Base-by-base conservation (phyloP, 495 filamentous ascomycete species). In the Aspergillus mulundensis region DNA sequence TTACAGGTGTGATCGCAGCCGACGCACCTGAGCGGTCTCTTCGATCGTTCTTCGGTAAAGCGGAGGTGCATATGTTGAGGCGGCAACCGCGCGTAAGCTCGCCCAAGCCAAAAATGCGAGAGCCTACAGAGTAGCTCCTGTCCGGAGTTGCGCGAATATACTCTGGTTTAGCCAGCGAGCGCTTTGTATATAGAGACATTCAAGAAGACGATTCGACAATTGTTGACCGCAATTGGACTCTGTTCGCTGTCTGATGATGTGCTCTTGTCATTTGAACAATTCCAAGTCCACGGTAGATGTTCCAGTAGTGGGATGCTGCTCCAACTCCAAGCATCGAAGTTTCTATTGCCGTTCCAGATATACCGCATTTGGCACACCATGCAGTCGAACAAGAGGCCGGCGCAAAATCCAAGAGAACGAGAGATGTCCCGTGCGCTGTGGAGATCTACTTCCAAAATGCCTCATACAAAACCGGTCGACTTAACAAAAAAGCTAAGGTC, bases 361-460 rank as follows among this genome's bases (percentile, higher is more conserved):
- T 64, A 61, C 62, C 30, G 40, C n/a, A 57, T 64, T 61, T 46
- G 58, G 62, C 36, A 21, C 8, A 52, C 43, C 50, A 23, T 64
- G 62, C 62, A 49, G 45, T 42, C 21, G 18, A 16, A 50, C 46
- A 42, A 40, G 38, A 18, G 59, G 34, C 52, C 46, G 56, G 56
- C 24, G 53, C 49, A 44, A 59, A n/a, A 56, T 40, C 55, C 47
- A 53, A 56, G 50, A 53, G 39, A 25, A 30, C n/a, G 28, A 50
- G 46, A 25, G 24, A 28, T 45, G 59, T 61, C 59, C 59, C 51
- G 57, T 60, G 57, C 57, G 42, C 44, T 53, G 52, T 60, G 52
- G 54, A 40, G 54, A 43, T 43, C 19, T 19, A n/a, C 30, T 14
- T 19, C 49, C 18, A 58, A 59, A 63, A 63, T 63, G 52, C 61